phyloP scores from a whole-genome alignment of 306 rosid genomes.

The Abrus precatorius region DNA sequence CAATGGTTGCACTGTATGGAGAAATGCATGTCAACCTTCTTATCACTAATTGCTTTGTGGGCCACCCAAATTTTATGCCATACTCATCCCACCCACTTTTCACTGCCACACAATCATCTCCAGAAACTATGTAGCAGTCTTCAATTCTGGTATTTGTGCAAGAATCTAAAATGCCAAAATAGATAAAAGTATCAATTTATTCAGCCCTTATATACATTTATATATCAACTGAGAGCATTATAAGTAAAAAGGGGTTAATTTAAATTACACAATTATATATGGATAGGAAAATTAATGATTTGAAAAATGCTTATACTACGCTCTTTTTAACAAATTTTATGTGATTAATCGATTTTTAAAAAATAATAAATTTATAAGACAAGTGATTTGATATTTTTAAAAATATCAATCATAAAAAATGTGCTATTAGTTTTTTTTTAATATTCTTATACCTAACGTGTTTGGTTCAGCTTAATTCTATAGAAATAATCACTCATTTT shows the following conservation, averaged over 20 bases:
- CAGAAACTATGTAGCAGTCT: slow-evolving; percentile 88
- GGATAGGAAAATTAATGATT: neutral
- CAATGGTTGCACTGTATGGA: slow-evolving; percentile 80
- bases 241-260: neutral
- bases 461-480: too few relatives aligned
- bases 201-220: neutral
- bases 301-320: too few relatives aligned
- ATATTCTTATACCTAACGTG: too few relatives aligned
- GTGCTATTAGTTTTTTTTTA: too few relatives aligned
- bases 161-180: slow-evolving; percentile 57
- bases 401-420: too few relatives aligned
- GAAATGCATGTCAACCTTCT: slow-evolving; percentile 81
- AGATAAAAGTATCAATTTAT: neutral
- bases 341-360: too few relatives aligned
- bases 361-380: too few relatives aligned
- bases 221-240: neutral
- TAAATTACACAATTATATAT: neutral
- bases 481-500: too few relatives aligned
- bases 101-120: slow-evolving; percentile 86
- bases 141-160: slow-evolving; percentile 82
- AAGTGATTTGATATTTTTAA: too few relatives aligned
- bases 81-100: slow-evolving; percentile 93
- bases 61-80: slow-evolving; percentile 81
- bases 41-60: slow-evolving; percentile 72
- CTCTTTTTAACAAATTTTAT: too few relatives aligned